Base-by-base conservation (phyloP, 495 filamentous ascomycete species). In the Penicillium paxilli region DNA sequence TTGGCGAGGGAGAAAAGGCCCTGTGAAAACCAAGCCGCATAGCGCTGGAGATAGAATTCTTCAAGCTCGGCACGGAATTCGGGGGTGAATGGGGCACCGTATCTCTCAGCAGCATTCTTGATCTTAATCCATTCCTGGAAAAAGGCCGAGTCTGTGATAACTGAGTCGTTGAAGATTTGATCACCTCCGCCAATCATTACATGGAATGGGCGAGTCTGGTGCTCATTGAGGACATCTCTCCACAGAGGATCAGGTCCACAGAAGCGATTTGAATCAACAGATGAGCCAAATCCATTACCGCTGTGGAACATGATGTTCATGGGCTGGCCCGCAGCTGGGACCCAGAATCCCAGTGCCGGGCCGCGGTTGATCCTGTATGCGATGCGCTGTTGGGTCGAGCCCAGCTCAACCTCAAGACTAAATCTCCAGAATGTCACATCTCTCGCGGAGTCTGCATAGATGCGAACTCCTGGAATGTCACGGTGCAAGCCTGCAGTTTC, bases 241-340 rank as follows among this genome's bases (percentile, higher is more conserved):
- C 94, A 98, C 69, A 98, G 77, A 9, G 94, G 95, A 77, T 98
- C 94, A 2, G 94, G 94, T 0, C 94, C 94, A 61, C 86, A 89
- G 70, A 97, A 87, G 41, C 81, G 72, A 62, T 92, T 74, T 1
- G 92, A 70, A 51, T 97, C 83, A 46, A 90, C 89, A 58, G 81
- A 87, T 49, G 88, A 65, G 58, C 88, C 91, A 74, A 98, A 98
- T 35, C 95, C 94, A 69, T 98, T 98, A 78, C 95, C 96, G 66
- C 86, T 93, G 77, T 98, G 83, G 73, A 96, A 98, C 91, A 97
- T 96, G 60, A 96, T 90, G 72, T 98, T 96, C 95, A 98, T 98
- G 7, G 88, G 81, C 71, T 96, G 82, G 20, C 85, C 88, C 46
- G 77, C 80, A 47, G 88, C 89, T 9, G 94, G 94, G 1, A 98